Percentiles rank a stretch among this genome's conserved stretches.
These are phyloP conservation scores for Forsythia viridissima DNA, from an alignment of 257 asterid genomes.

Conservation along the genomic window DNA sequence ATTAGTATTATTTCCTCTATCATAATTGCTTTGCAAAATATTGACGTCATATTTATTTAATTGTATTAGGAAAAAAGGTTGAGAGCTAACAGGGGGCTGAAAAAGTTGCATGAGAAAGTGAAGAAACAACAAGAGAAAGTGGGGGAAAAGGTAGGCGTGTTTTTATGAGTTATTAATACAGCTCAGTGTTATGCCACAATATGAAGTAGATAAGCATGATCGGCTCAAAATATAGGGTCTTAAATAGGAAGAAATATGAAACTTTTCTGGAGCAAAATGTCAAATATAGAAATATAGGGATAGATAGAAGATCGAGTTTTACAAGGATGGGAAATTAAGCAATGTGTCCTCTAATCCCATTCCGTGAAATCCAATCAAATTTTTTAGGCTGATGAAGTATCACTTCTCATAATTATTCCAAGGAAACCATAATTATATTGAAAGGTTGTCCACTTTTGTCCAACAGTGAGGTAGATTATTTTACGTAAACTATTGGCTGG, in stretches of 20 bases:
- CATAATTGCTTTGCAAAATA: neutral
- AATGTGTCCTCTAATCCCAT: neutral
- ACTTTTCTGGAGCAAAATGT: too few relatives aligned
- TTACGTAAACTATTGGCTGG: too few relatives aligned
- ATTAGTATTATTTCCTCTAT: neutral
- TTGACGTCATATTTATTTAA: constrained; percentile 23
- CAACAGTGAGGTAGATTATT: neutral
- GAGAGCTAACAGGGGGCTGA: constrained; percentile 55
- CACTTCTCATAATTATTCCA: neutral
- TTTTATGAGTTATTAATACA: neutral
- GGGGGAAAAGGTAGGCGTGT: constrained; percentile 53
- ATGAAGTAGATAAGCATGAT: neutral
- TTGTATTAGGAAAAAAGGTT: constrained; percentile 51
- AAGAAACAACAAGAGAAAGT: constrained; percentile 72
- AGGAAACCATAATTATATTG: neutral
- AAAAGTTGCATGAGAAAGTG: constrained; percentile 58
- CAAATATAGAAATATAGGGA: neutral
- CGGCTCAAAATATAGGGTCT: neutral
- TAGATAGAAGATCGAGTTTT: neutral
- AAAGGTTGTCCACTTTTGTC: neutral
- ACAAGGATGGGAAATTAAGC: neutral
- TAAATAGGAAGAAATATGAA: too few relatives aligned
- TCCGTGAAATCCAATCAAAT: neutral
- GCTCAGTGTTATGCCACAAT: neutral
- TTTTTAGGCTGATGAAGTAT: neutral